A percentile compares a stretch with the other conserved stretches of the same genome.
Evolutionary conservation across 768 basidiomycete genomes (phyloP).

Genomic region (Lentinula sp.): DNA sequence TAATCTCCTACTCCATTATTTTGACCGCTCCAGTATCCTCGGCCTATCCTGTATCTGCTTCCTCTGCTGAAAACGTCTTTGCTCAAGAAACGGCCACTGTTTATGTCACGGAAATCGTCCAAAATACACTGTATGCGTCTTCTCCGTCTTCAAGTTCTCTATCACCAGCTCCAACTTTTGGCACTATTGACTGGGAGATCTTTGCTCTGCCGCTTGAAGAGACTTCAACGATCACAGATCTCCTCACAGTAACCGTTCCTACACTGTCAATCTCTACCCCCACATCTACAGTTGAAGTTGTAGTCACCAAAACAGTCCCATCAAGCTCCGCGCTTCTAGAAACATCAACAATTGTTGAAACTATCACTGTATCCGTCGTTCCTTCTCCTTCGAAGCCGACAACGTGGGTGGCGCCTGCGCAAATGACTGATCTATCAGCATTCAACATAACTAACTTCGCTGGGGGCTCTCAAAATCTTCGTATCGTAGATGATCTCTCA

Average conservation of each 20-base stretch:
- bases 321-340: neutral
- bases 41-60: neutral
- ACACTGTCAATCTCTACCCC: neutral
- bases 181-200: neutral
- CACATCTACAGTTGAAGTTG: neutral
- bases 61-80: neutral
- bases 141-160: neutral
- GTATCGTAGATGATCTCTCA: slow-evolving; percentile 46
- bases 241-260: neutral
- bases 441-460: slow-evolving; percentile 58
- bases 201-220: neutral
- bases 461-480: slow-evolving; percentile 47
- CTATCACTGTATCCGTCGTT: slow-evolving; percentile 7
- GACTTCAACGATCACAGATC: neutral
- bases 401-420: slow-evolving; percentile 43
- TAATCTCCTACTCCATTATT: neutral
- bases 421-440: slow-evolving; percentile 50
- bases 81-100: neutral
- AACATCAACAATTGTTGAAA: neutral
- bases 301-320: neutral
- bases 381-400: neutral
- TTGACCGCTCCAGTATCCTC: neutral
- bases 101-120: neutral
- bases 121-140: neutral
- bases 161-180: neutral